Conservation (phyloP, 306 rosid genomes). For the Cucumis hystrix region DNA sequence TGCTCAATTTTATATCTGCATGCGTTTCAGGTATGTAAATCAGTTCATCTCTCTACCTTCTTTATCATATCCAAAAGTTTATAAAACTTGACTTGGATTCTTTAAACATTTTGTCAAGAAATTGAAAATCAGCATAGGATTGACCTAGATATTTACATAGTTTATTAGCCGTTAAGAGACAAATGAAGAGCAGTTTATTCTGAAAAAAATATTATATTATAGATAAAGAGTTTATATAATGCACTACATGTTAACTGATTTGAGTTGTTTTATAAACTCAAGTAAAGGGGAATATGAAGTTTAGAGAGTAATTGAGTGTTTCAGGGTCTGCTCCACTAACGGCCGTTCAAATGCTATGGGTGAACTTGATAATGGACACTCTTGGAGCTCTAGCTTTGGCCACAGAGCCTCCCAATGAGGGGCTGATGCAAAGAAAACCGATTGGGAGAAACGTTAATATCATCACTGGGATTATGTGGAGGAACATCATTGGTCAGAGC, state of each 20-base stretch:
- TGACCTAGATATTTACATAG: too few relatives aligned
- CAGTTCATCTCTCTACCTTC: not conserved
- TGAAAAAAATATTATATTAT: too few relatives aligned
- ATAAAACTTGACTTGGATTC: too few relatives aligned
- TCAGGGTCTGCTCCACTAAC: constrained; percentile 81
- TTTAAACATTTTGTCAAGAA: not conserved
- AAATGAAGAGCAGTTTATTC: too few relatives aligned
- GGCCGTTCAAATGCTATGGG: constrained; percentile 98
- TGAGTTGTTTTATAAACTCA: too few relatives aligned
- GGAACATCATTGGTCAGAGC: constrained; percentile 82
- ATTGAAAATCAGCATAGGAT: not conserved
- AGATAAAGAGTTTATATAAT: too few relatives aligned
- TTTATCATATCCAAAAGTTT: too few relatives aligned
- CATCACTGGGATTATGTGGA: constrained; percentile 69
- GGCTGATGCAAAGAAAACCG: constrained; percentile 67
- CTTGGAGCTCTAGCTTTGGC: constrained; percentile 88
- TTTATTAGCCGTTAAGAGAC: too few relatives aligned
- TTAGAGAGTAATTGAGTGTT: not conserved
- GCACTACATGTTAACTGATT: too few relatives aligned
- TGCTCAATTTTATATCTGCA: constrained; percentile 73
- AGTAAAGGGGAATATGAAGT: not conserved
- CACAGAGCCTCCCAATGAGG: constrained; percentile 79
- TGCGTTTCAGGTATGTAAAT: constrained; percentile 42
- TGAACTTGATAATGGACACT: constrained; percentile 94
- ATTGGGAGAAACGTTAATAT: constrained; percentile 44